phyloP scores from a whole-genome alignment of 176 grass and related monocot genomes.

The Oryza meridionalis region DNA sequence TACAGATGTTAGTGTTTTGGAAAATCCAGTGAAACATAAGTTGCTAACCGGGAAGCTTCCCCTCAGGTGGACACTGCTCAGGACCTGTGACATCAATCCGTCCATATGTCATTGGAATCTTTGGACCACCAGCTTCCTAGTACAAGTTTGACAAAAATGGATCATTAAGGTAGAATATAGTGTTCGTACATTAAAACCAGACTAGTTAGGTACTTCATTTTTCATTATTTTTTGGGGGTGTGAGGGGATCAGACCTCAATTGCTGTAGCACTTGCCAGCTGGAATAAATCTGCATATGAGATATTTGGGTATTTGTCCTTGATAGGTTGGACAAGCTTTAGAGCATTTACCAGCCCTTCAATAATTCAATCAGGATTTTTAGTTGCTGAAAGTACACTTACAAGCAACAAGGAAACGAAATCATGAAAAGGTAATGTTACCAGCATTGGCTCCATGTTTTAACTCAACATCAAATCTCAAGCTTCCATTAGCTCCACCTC shows the following conservation, averaged over 20 bases:
- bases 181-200: constrained; percentile 23
- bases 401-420: constrained; percentile 29
- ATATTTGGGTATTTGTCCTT: constrained; percentile 81
- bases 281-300: constrained; percentile 89
- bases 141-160: constrained; percentile 35
- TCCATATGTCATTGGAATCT: constrained; percentile 92
- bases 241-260: constrained; percentile 70
- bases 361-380: constrained; percentile 11
- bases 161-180: neutral
- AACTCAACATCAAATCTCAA: constrained; percentile 89
- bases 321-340: constrained; percentile 90
- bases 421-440: constrained; percentile 48
- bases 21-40: constrained; percentile 4
- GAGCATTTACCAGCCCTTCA: constrained; percentile 85
- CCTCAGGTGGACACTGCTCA: constrained; percentile 90
- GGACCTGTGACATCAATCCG: constrained; percentile 87
- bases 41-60: constrained; percentile 93
- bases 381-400: constrained; percentile 13
- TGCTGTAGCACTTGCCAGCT: constrained; percentile 93
- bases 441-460: constrained; percentile 98
- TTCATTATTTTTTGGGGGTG: neutral
- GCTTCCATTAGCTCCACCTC: constrained; percentile 95
- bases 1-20: neutral
- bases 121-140: constrained; percentile 91
- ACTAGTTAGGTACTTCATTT: constrained; percentile 19